Conservation (phyloP, 371 early-diverging fungal species). For the Lichtheimia hyalospora region DNA sequence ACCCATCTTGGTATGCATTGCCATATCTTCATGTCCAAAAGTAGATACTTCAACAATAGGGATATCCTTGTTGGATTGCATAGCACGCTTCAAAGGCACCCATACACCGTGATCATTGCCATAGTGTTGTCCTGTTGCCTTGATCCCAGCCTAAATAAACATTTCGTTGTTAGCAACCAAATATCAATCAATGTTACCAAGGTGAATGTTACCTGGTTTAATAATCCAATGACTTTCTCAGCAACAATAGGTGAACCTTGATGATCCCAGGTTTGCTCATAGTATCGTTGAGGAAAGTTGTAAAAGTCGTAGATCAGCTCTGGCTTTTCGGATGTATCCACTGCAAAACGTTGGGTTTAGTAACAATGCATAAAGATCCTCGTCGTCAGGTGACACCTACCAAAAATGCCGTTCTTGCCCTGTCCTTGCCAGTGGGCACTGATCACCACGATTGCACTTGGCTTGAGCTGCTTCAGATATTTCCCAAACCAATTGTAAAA, state of each 20-base stretch:
- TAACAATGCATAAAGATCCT: background rate
- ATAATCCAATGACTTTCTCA: slow-evolving; percentile 47
- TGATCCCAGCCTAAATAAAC: slow-evolving; percentile 30
- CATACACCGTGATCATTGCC: slow-evolving; percentile 65
- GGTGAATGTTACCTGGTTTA: slow-evolving; percentile 26
- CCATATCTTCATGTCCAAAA: slow-evolving; percentile 29
- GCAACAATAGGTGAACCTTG: slow-evolving; percentile 54
- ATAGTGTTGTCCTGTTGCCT: slow-evolving; percentile 39
- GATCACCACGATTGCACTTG: slow-evolving; percentile 55
- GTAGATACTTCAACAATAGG: slow-evolving; percentile 59
- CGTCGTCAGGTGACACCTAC: slow-evolving; percentile 15
- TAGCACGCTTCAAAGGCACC: slow-evolving; percentile 57
- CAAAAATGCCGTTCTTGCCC: slow-evolving; percentile 30
- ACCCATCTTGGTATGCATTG: slow-evolving; percentile 24
- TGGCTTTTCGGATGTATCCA: slow-evolving; percentile 46
- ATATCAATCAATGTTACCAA: background rate
- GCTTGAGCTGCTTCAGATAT: slow-evolving; percentile 43
- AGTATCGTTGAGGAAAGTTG: slow-evolving; percentile 56
- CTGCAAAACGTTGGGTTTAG: slow-evolving; percentile 12
- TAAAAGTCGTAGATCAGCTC: slow-evolving; percentile 68
- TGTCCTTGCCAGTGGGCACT: slow-evolving; percentile 62
- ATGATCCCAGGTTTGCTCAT: slow-evolving; percentile 58
- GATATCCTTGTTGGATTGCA: slow-evolving; percentile 42
- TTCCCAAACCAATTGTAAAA: slow-evolving; percentile 51
- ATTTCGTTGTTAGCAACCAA: background rate